A percentile compares a stretch with the other conserved stretches of the same genome.
Evolutionary conservation across 441 rosid species (phyloP).

Genomic region (Aleurites moluccanus): DNA sequence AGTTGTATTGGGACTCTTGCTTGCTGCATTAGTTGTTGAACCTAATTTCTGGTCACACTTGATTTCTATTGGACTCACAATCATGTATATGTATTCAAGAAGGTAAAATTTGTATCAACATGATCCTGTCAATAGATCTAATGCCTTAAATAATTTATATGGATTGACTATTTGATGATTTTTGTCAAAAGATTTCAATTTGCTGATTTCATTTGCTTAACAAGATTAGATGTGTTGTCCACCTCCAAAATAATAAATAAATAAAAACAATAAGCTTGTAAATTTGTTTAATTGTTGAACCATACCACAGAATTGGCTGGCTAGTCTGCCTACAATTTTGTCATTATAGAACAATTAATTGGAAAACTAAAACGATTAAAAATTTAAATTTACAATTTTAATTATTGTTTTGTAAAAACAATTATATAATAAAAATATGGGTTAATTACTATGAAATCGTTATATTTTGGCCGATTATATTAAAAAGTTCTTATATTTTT

Average conservation of each 20-base stretch:
- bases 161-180: neutral
- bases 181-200: constrained; percentile 2
- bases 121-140: neutral
- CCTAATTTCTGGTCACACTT: neutral
- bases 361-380: too few species aligned
- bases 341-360: too few species aligned
- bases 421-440: too few species aligned
- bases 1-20: too few species aligned
- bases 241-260: too few species aligned
- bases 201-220: constrained; percentile 4
- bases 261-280: neutral
- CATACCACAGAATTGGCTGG: constrained; percentile 18
- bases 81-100: neutral
- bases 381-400: too few species aligned
- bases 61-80: neutral
- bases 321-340: too few species aligned
- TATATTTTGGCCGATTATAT: too few species aligned
- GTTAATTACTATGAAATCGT: too few species aligned
- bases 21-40: constrained; percentile 6
- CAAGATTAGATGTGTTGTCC: constrained; percentile 21
- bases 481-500: too few species aligned
- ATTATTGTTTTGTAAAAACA: too few species aligned
- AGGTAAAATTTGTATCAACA: too few species aligned
- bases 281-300: constrained; percentile 28
- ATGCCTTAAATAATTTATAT: neutral